phyloP scores from a whole-genome alignment of 805 yeast species.

The Grigorovia jiainica region DNA sequence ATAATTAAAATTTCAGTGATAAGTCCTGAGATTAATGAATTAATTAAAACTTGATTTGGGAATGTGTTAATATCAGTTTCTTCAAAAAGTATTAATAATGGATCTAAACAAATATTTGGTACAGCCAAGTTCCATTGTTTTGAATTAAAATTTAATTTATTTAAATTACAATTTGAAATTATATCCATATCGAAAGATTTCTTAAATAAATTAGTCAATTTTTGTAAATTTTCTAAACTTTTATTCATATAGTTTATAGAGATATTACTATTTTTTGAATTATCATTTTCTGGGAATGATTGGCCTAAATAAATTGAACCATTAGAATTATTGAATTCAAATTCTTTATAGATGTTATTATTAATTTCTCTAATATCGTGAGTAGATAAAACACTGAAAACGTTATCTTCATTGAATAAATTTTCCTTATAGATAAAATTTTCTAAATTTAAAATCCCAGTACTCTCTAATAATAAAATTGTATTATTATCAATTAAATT shows the following conservation, averaged over 20 bases:
- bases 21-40: constrained; percentile 72
- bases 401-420: constrained; percentile 25
- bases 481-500: constrained; percentile 33
- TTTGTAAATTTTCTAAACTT: constrained; percentile 8
- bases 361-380: constrained; percentile 37
- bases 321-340: constrained; percentile 23
- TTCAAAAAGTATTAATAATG: constrained; percentile 65
- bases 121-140: constrained; percentile 80
- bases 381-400: constrained; percentile 49
- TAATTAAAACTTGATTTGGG: constrained; percentile 58
- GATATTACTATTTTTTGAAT: no score
- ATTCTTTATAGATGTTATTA: constrained; percentile 25
- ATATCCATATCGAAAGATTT: constrained; percentile 21
- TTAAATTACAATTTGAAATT: constrained; percentile 29
- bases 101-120: constrained; percentile 68
- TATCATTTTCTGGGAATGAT: background rate
- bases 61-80: constrained; percentile 47
- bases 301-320: constrained; percentile 8
- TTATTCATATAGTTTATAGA: constrained; percentile 10
- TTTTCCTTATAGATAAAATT: constrained; percentile 55
- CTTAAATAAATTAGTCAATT: constrained; percentile 13
- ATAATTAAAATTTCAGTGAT: constrained; percentile 62
- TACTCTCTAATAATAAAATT: constrained; percentile 50
- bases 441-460: constrained; percentile 61
- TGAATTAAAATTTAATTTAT: constrained; percentile 41